These are phyloP conservation scores for Phaeosphaeria sp. DNA, from an alignment of 2,329 filamentous ascomycete species.

Conservation along the genomic window DNA sequence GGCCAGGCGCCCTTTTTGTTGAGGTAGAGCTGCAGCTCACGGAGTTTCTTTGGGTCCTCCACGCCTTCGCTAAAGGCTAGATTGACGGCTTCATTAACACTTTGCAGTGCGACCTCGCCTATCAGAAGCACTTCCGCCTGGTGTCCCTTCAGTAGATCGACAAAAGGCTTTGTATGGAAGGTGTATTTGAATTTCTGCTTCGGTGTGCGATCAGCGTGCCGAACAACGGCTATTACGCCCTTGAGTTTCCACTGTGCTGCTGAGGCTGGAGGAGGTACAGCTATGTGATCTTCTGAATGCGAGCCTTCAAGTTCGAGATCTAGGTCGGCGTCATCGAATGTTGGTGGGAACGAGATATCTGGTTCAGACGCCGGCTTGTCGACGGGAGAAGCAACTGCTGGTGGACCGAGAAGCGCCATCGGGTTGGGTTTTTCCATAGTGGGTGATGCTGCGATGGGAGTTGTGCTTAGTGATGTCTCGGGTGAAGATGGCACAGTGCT, in stretches of 20 bases:
- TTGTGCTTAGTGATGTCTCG: slow-evolving; percentile 51
- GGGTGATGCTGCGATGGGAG: slow-evolving; percentile 53
- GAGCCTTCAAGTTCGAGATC: slow-evolving; percentile 30
- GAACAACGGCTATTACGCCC: slow-evolving; percentile 93
- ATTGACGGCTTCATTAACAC: slow-evolving; percentile 87
- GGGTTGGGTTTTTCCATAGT: slow-evolving; percentile 49
- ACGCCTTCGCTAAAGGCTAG: slow-evolving; percentile 77
- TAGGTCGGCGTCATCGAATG: slow-evolving; percentile 33
- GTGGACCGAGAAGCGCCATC: slow-evolving; percentile 22
- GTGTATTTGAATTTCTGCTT: slow-evolving; percentile 99
- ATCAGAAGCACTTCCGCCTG: slow-evolving; percentile 95
- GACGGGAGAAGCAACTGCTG: slow-evolving; percentile 15
- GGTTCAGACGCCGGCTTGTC: slow-evolving; percentile 37
- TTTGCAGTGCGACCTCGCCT: slow-evolving; percentile 85
- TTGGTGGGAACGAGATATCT: slow-evolving; percentile 37
- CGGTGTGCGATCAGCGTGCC: slow-evolving; percentile 94
- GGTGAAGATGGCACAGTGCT: slow-evolving; percentile 51
- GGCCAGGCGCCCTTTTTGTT: slow-evolving; percentile 93
- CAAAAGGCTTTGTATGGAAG: slow-evolving; percentile 95
- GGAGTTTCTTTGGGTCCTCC: slow-evolving; percentile 88
- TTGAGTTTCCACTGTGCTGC: slow-evolving; percentile 99
- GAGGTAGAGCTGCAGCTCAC: slow-evolving; percentile 81
- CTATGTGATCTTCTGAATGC: slow-evolving; percentile 40
- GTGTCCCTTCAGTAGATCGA: slow-evolving; percentile 91
- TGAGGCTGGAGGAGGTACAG: slow-evolving; percentile 61